Percentiles rank a stretch among this genome's conserved stretches.
Evolutionary conservation across 1,139 yeast genomes (phyloP).

Genomic region (Scheffersomyces parashehatae): DNA sequence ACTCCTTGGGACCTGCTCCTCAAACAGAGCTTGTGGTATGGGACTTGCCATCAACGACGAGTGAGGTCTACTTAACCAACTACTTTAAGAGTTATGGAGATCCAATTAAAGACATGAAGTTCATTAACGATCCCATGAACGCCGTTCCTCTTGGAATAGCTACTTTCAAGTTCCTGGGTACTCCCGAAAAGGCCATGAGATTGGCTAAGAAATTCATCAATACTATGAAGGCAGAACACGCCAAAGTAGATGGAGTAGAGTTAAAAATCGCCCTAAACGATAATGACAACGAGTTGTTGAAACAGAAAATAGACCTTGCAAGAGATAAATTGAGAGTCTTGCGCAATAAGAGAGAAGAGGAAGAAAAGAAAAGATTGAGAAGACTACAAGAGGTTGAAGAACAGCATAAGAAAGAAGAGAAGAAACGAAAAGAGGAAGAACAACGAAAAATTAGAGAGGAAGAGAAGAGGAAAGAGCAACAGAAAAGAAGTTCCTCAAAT

Average conservation of each 20-base stretch:
- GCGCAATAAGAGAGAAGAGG: conserved; percentile 21
- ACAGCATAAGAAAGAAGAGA: conserved; percentile 20
- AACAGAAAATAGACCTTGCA: conserved; percentile 30
- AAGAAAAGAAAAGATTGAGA: conserved; percentile 25
- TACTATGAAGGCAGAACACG: conserved; percentile 25
- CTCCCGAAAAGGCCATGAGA: conserved; percentile 52
- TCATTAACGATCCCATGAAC: conserved; percentile 69
- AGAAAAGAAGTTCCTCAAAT: conserved; percentile 1
- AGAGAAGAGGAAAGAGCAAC: conserved; percentile 6
- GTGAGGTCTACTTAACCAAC: conserved; percentile 49
- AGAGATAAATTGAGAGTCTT: conserved; percentile 27
- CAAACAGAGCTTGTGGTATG: conserved; percentile 68
- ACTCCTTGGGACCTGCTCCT: conserved; percentile 79
- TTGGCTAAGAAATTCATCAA: conserved; percentile 36
- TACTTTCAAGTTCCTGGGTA: conserved; percentile 63
- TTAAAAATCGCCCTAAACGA: conserved; percentile 42
- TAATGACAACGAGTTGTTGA: conserved; percentile 29
- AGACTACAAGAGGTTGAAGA: conserved; percentile 23
- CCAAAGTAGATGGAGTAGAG: conserved; percentile 43
- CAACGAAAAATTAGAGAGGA: conserved; percentile 5
- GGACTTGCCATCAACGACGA: conserved; percentile 55
- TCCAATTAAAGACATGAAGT: conserved; percentile 50
- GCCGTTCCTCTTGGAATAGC: conserved; percentile 83
- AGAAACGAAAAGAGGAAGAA: conserved; percentile 11
- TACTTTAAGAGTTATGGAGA: conserved; percentile 63